Evolutionary conservation across 2,329 filamentous ascomycete genomes (phyloP).

Genomic region (Sordariomycetes sp.): DNA sequence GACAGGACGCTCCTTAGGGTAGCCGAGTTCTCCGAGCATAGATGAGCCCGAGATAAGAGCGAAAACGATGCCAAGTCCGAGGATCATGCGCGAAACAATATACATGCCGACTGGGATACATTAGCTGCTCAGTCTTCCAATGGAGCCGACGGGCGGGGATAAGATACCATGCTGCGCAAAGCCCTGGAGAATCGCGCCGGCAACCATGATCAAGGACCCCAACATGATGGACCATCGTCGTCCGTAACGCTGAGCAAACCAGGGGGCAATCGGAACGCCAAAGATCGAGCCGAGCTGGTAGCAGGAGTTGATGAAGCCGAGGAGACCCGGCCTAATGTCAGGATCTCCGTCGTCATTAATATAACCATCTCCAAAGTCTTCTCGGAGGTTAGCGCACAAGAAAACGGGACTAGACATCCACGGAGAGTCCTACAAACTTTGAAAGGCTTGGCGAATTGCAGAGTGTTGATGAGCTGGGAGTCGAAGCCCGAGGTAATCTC

Average conservation of each 20-base stretch:
- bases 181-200: conserved; percentile 44
- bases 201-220: conserved; percentile 42
- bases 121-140: neutral
- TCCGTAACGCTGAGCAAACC: conserved; percentile 36
- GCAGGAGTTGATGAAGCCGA: conserved; percentile 39
- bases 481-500: conserved; percentile 48
- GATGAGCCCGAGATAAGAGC: conserved; percentile 49
- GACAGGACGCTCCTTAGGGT: conserved; percentile 49
- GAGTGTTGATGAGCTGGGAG: conserved; percentile 29
- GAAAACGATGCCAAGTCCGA: conserved; percentile 50
- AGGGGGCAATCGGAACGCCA: conserved; percentile 40
- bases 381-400: neutral
- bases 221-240: conserved; percentile 42
- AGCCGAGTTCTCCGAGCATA: conserved; percentile 47
- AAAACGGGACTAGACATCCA: too few species aligned
- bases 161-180: conserved; percentile 28
- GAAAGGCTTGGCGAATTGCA: conserved; percentile 26
- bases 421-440: conserved; percentile 19
- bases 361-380: neutral
- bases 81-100: conserved; percentile 45
- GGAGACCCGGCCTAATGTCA: conserved; percentile 17
- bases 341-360: conserved; percentile 9
- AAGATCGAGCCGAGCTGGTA: conserved; percentile 46
- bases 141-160: neutral
- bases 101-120: conserved; percentile 36